Evolutionary conservation across 1,139 yeast species (phyloP).

Genomic region (Sugiyamaella japonica): DNA sequence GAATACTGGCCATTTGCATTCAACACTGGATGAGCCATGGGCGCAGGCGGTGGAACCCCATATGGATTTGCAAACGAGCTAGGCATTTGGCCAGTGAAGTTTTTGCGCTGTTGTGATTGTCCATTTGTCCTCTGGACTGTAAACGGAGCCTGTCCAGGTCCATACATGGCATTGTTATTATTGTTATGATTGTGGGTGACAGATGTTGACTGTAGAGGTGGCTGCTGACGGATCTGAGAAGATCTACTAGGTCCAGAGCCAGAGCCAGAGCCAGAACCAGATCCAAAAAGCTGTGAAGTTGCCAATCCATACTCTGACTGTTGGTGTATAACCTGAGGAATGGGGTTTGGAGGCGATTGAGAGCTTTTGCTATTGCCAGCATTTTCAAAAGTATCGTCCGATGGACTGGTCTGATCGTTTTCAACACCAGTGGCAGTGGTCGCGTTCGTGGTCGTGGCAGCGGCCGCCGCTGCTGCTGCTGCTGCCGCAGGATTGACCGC

Average conservation of each 20-base stretch:
- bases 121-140: background rate
- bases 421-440: constrained; percentile 10
- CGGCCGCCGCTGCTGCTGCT: constrained; percentile 20
- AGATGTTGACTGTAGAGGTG: constrained; percentile 1
- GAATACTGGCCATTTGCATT: constrained; percentile 5
- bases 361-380: background rate
- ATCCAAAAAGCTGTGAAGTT: constrained; percentile 17
- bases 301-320: constrained; percentile 18
- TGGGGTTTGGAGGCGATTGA: constrained; percentile 5
- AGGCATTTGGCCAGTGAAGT: background rate
- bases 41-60: background rate
- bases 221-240: constrained; percentile 7
- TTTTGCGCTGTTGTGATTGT: constrained; percentile 1
- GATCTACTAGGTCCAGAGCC: background rate
- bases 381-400: background rate
- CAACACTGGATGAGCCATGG: background rate
- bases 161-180: background rate
- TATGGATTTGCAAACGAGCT: constrained; percentile 4
- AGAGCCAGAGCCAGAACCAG: constrained; percentile 9
- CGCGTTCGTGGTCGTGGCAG: too few relatives aligned
- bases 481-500: constrained; percentile 51
- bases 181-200: background rate
- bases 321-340: background rate
- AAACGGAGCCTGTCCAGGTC: background rate
- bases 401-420: constrained; percentile 1